Evolutionary conservation across 2,329 filamentous ascomycete genomes (phyloP).

Genomic region (Pseudogymnoascus destructans): DNA sequence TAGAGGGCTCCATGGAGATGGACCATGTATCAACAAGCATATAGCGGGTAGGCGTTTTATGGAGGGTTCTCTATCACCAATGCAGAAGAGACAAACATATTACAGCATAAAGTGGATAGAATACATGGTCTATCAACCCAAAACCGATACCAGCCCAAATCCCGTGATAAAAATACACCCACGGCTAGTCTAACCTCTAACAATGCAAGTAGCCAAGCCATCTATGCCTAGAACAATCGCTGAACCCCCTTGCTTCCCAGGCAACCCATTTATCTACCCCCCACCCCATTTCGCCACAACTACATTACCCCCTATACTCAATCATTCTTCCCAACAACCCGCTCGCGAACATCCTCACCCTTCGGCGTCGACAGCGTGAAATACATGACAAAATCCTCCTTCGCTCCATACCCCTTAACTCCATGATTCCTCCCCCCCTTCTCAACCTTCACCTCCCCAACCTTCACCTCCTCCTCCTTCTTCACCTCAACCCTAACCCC

Average conservation of each 20-base stretch:
- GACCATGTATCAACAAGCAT: not conserved
- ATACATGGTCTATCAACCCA: not conserved
- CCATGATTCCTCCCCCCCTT: conserved; percentile 10
- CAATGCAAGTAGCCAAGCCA: not conserved
- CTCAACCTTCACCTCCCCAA: conserved; percentile 14
- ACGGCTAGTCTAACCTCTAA: not conserved
- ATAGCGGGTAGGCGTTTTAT: not conserved
- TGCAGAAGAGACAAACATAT: not conserved
- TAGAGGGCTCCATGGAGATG: not conserved
- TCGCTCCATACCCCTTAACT: not conserved
- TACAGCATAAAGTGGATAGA: not conserved
- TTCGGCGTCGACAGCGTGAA: not conserved
- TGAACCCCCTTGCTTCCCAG: not conserved
- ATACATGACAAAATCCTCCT: not conserved
- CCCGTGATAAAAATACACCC: not conserved
- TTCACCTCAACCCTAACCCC: conserved; percentile 14
- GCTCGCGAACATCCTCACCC: not conserved
- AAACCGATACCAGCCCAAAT: not conserved
- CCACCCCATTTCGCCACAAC: not conserved
- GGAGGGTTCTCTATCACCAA: not conserved
- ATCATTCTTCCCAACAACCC: not conserved
- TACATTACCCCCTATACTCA: not conserved
- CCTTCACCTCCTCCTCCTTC: conserved; percentile 11
- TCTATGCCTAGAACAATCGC: not conserved
- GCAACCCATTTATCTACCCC: not conserved